Conservation (phyloP, 2,329 filamentous ascomycete species). For the Phyllosticta capitalensis region DNA sequence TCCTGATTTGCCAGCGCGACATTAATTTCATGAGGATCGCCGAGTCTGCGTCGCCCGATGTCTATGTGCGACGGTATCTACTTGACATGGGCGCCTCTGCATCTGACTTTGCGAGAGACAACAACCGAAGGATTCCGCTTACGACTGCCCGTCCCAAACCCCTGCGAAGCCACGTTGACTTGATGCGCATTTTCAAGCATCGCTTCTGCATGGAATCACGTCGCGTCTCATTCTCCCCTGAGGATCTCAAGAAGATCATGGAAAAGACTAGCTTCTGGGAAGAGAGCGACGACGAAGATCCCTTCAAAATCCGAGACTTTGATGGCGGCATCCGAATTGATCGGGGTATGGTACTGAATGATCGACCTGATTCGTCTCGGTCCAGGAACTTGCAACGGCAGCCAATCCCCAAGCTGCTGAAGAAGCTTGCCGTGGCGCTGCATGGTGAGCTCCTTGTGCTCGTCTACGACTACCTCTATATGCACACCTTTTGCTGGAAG, state of each 20-base stretch:
- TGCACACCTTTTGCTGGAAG: slow-evolving; percentile 37
- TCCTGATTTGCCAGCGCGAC: slow-evolving; percentile 21
- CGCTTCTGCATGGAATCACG: too few relatives aligned
- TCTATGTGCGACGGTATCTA: slow-evolving; percentile 31
- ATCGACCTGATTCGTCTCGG: too few relatives aligned
- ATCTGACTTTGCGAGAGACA: slow-evolving; percentile 20
- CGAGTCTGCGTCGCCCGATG: slow-evolving; percentile 20
- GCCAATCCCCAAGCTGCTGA: slow-evolving; percentile 28
- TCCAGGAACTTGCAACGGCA: slow-evolving; percentile 12
- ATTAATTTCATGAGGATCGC: slow-evolving; percentile 29
- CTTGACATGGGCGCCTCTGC: slow-evolving; percentile 30
- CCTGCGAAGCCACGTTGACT: too few relatives aligned
- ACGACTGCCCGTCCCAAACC: too few relatives aligned
- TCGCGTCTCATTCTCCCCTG: too few relatives aligned
- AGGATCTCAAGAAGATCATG: slow-evolving; percentile 30
- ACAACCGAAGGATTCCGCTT: too few relatives aligned
- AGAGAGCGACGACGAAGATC: slow-evolving; percentile 10
- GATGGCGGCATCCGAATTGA: too few relatives aligned
- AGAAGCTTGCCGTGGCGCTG: slow-evolving; percentile 24
- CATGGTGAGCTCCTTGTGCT: slow-evolving; percentile 30
- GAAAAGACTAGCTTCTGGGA: slow-evolving; percentile 16
- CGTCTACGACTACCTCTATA: slow-evolving; percentile 31
- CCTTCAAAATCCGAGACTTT: too few relatives aligned
- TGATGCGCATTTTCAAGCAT: too few relatives aligned
- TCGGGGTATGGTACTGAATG: too few relatives aligned